phyloP scores from a whole-genome alignment of 768 basidiomycete genomes.

The Lactarius hatsudake region DNA sequence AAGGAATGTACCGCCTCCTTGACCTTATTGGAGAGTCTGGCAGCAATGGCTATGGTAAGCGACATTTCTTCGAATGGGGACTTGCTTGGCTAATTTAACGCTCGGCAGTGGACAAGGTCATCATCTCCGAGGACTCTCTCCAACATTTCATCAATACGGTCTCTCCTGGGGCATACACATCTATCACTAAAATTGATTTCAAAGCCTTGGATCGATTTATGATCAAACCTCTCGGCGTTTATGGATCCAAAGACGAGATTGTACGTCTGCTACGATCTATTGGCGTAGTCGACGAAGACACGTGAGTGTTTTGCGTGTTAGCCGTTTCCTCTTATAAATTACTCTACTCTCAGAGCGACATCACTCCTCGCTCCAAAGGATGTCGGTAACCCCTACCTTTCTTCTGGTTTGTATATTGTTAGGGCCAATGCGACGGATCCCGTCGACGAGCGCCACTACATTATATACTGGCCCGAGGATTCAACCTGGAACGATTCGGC shows the following conservation, averaged over 20 bases:
- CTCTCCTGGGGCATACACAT: constrained; percentile 49
- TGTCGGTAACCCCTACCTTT: constrained; percentile 32
- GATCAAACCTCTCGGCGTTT: constrained; percentile 54
- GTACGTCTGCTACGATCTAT: constrained; percentile 42
- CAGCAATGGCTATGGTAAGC: constrained; percentile 49
- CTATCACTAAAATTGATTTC: constrained; percentile 57
- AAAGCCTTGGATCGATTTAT: constrained; percentile 44
- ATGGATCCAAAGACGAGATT: constrained; percentile 53
- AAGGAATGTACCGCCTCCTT: constrained; percentile 50
- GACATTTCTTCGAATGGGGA: background rate
- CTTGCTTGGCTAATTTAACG: background rate
- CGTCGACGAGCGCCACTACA: constrained; percentile 37
- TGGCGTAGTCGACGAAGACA: constrained; percentile 37
- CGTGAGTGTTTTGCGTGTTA: constrained; percentile 36
- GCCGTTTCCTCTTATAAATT: background rate
- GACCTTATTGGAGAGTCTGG: constrained; percentile 52
- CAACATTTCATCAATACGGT: constrained; percentile 47
- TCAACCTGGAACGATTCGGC: constrained; percentile 56
- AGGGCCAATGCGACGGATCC: constrained; percentile 19
- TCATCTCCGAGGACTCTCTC: constrained; percentile 53
- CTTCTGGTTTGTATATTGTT: constrained; percentile 52
- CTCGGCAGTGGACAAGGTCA: constrained; percentile 54
- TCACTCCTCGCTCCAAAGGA: constrained; percentile 24
- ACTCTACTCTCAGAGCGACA: constrained; percentile 24
- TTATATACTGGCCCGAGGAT: constrained; percentile 62